phyloP scores from a whole-genome alignment of 2,329 filamentous ascomycete species.

The Aspergillus intermedius region DNA sequence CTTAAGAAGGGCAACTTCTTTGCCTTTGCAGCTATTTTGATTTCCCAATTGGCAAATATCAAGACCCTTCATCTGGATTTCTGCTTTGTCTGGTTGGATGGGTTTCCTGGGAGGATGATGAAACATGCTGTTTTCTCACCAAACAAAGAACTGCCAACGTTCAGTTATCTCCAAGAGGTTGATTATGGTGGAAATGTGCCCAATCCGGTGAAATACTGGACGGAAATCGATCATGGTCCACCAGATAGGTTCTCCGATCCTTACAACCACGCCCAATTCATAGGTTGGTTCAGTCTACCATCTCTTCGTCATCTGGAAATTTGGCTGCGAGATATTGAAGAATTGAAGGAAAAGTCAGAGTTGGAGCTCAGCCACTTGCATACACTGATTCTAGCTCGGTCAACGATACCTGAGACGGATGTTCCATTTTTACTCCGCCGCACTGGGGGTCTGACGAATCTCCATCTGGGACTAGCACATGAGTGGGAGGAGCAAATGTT shows the following conservation, averaged over 20 bases:
- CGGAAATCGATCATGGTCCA: neutral
- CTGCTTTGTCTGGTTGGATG: neutral
- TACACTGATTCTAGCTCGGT: neutral
- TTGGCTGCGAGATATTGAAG: neutral
- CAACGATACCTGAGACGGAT: neutral
- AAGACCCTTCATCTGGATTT: neutral
- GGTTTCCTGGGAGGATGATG: neutral
- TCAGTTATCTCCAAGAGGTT: neutral
- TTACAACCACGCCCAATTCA: neutral
- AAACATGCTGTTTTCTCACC: neutral
- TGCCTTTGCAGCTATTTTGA: neutral
- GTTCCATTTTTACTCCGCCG: neutral
- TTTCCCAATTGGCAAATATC: neutral
- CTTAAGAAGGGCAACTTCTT: neutral
- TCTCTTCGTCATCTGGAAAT: neutral
- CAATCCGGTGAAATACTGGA: neutral
- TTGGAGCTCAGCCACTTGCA: neutral
- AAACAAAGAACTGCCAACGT: neutral
- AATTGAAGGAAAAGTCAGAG: neutral
- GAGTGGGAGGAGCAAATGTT: neutral
- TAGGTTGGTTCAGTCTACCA: neutral
- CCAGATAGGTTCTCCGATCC: neutral
- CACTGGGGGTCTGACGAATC: neutral
- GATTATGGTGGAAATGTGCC: conserved; percentile 1
- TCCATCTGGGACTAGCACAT: neutral